These are phyloP conservation scores for Xylaria flabelliformis DNA, from an alignment of 495 filamentous ascomycete genomes.

Conservation along the genomic window DNA sequence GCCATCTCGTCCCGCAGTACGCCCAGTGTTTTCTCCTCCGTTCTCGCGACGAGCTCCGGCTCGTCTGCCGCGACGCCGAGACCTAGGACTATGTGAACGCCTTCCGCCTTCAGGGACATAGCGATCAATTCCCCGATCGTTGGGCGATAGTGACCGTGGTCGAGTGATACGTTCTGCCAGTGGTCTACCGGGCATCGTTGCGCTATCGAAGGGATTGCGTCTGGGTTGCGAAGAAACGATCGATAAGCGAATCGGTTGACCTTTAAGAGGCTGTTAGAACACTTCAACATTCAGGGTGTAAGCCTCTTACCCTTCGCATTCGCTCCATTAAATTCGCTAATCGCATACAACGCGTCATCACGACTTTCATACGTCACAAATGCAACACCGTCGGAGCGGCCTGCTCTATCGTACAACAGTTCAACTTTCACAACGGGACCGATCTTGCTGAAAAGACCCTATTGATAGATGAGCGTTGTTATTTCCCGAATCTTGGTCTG, in stretches of 20 bases:
- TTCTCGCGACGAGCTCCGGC: slow-evolving; percentile 55
- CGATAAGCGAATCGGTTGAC: slow-evolving; percentile 84
- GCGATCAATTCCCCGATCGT: slow-evolving; percentile 78
- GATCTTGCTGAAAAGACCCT: slow-evolving; percentile 84
- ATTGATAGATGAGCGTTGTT: slow-evolving; percentile 26
- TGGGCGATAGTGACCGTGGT: slow-evolving; percentile 60
- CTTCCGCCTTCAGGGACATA: slow-evolving; percentile 73
- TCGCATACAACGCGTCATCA: slow-evolving; percentile 73
- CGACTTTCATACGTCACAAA: slow-evolving; percentile 78
- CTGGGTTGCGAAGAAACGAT: slow-evolving; percentile 61
- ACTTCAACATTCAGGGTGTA: neutral
- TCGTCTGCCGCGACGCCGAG: slow-evolving; percentile 55
- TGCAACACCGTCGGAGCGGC: slow-evolving; percentile 85
- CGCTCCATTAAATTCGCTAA: slow-evolving; percentile 84
- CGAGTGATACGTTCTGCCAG: slow-evolving; percentile 78
- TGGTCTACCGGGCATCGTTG: slow-evolving; percentile 60
- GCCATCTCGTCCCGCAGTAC: slow-evolving; percentile 51
- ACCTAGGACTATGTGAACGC: slow-evolving; percentile 56
- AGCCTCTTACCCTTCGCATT: slow-evolving; percentile 75
- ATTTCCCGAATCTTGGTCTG: neutral
- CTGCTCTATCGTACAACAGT: slow-evolving; percentile 85
- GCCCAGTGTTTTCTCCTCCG: slow-evolving; percentile 45
- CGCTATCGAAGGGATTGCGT: slow-evolving; percentile 66
- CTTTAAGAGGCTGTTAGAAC: slow-evolving; percentile 41
- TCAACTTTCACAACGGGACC: slow-evolving; percentile 73